Conservation (phyloP, 441 rosid genomes). For the Adansonia grandidieri region DNA sequence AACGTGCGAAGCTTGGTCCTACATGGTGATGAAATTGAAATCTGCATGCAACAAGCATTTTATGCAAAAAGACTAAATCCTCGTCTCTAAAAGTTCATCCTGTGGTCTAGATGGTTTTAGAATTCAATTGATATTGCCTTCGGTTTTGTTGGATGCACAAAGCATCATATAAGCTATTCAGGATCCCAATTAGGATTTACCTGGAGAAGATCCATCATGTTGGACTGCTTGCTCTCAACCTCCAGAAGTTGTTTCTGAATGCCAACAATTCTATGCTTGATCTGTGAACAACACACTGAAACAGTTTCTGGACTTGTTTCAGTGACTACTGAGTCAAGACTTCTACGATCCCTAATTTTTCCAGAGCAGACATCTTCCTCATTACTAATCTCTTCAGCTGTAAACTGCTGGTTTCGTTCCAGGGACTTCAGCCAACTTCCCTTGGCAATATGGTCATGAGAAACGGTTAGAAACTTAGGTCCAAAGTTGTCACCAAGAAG, state of each 20-base stretch:
- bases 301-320: slow-evolving; percentile 56
- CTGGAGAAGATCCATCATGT: slow-evolving; percentile 77
- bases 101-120: background rate
- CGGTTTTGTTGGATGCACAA: background rate
- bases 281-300: slow-evolving; percentile 63
- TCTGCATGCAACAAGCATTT: slow-evolving; percentile 9
- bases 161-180: too few relatives aligned
- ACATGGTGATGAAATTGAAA: slow-evolving; percentile 6
- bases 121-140: background rate
- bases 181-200: slow-evolving; percentile 39
- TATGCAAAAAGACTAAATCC: slow-evolving; percentile 14
- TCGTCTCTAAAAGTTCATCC: background rate
- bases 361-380: slow-evolving; percentile 52
- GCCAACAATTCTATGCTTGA: slow-evolving; percentile 64
- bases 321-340: slow-evolving; percentile 73
- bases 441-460: slow-evolving; percentile 47
- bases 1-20: background rate
- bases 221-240: slow-evolving; percentile 75
- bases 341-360: slow-evolving; percentile 58
- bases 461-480: slow-evolving; percentile 56
- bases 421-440: slow-evolving; percentile 44
- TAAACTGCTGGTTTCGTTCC: slow-evolving; percentile 48
- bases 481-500: slow-evolving; percentile 47
- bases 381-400: slow-evolving; percentile 47
- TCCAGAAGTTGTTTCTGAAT: slow-evolving; percentile 77